Base-by-base conservation (phyloP, 1,284 basidiomycete genomes). In the Coniferiporia weirii region DNA sequence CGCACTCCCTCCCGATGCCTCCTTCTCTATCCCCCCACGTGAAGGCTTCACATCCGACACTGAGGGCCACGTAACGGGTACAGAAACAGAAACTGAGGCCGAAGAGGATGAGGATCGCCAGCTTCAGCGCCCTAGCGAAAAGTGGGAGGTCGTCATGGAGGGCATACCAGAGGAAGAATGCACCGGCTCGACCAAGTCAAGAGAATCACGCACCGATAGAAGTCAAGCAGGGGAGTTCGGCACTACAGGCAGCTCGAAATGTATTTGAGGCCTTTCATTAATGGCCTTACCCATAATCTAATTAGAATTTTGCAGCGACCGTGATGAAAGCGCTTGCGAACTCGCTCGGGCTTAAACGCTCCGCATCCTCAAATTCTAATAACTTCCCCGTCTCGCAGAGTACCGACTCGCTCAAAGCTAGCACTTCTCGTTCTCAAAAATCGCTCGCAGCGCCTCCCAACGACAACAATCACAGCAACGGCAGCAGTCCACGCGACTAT, bases 101-200 rank as follows among this genome's bases (percentile, higher is more conserved):
- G 69, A 70, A 60, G 64, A 45, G 54, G 63, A 9, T 34, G 48
- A 45, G 64, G 59, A 44, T 49, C 34, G 17, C 38, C 56, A 15
- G 45, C 62, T 7, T 60, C 53, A n/a, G 62, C 76, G 84, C 46
- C 83, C 82, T 0, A 87, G 85, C 66, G 85, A 87, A 65, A 84
- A 87, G 66, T 90, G 87, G 87, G 86, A 89, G 66, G 72, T 89
- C 60, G 80, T 89, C 32, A 89, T 89, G 84, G 87, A 89, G 57
- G 80, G 81, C 61, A 89, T 89, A 50, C 72, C 77, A 43, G 87
- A 89, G 64, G 73, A 76, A 12, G 79, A 83, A 45, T 84, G 87
- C 0, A 72, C 76, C 56, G 78, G 78, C 22, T 81, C 81, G 0
- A 66, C 82, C 17, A 75, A 74, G 10, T 82, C 81, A 4, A 70